A percentile compares a stretch with the other conserved stretches of the same genome.
phyloP scores from a whole-genome alignment of 164 flowering plant genomes.

The Euptelea pleiosperma region DNA sequence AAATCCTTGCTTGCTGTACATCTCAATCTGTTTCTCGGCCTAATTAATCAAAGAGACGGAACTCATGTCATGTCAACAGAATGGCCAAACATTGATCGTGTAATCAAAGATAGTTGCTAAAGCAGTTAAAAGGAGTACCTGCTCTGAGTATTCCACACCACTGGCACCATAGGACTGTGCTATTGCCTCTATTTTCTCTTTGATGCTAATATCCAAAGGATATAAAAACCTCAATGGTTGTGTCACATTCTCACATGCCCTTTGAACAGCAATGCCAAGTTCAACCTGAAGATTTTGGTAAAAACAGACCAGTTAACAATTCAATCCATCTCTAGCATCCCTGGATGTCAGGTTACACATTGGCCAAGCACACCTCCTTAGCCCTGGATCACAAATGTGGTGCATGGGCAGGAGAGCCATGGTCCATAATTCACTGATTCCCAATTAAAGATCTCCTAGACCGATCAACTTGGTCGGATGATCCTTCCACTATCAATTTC shows the following conservation, averaged over 20 bases:
- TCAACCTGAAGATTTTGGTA: conserved; percentile 60
- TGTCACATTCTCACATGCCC: conserved; percentile 82
- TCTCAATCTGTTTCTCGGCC: conserved; percentile 98
- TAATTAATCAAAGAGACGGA: conserved; percentile 13
- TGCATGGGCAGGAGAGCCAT: too few relatives aligned
- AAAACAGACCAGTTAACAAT: conserved; percentile 4
- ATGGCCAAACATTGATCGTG: neutral
- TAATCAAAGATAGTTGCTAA: neutral
- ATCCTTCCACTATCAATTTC: too few relatives aligned
- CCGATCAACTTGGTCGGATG: too few relatives aligned
- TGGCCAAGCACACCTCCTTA: too few relatives aligned
- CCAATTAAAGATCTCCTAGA: too few relatives aligned
- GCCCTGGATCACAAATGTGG: too few relatives aligned
- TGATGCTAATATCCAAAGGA: conserved; percentile 78
- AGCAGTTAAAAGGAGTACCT: conserved; percentile 39
- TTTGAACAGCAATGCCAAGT: conserved; percentile 90
- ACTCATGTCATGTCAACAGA: conserved; percentile 7
- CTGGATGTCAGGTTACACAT: too few relatives aligned
- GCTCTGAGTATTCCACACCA: conserved; percentile 93
- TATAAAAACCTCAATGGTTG: conserved; percentile 73
- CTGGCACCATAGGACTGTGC: conserved; percentile 94
- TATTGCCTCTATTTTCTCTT: conserved; percentile 93
- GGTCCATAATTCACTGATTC: too few relatives aligned
- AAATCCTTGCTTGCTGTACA: conserved; percentile 91
- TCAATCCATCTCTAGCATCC: too few relatives aligned